These are phyloP conservation scores for Alternaria sp. DNA, from an alignment of 2,329 filamentous ascomycete species.

Conservation along the genomic window DNA sequence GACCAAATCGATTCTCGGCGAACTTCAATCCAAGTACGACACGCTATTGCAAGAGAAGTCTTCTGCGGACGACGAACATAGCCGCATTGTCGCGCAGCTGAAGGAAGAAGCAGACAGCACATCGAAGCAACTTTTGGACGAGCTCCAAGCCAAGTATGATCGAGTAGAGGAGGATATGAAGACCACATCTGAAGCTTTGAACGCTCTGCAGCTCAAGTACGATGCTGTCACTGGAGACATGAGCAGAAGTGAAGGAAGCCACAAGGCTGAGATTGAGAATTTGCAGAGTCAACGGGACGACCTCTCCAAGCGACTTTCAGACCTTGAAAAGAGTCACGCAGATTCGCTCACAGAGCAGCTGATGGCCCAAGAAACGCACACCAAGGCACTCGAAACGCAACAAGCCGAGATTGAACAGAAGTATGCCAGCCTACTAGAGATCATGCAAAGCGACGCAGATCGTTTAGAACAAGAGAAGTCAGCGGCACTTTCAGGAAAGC, in stretches of 20 bases:
- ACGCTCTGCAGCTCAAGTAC: constrained; percentile 23
- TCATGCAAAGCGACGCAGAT: constrained; percentile 35
- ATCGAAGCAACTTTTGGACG: constrained; percentile 12
- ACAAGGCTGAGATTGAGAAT: constrained; percentile 31
- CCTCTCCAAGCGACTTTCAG: constrained; percentile 30
- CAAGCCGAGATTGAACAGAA: constrained; percentile 44
- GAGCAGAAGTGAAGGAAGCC: constrained; percentile 20
- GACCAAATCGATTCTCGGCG: constrained; percentile 7
- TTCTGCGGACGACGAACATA: constrained; percentile 4
- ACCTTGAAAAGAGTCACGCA: constrained; percentile 34
- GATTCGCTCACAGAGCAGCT: constrained; percentile 27
- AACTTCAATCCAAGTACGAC: constrained; percentile 27
- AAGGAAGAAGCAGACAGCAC: constrained; percentile 7
- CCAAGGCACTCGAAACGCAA: constrained; percentile 35
- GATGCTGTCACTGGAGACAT: constrained; percentile 32
- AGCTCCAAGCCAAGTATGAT: constrained; percentile 28
- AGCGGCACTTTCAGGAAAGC: constrained; percentile 30
- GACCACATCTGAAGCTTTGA: constrained; percentile 8
- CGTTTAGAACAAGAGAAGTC: constrained; percentile 43
- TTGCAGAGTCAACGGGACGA: constrained; percentile 30
- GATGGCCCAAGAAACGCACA: constrained; percentile 31
- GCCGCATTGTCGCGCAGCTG: background rate
- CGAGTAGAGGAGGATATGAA: constrained; percentile 12
- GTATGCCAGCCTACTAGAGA: constrained; percentile 40
- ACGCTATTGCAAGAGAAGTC: constrained; percentile 32